These are phyloP conservation scores for Lyophyllum semitale DNA, from an alignment of 768 basidiomycete species.

Conservation along the genomic window DNA sequence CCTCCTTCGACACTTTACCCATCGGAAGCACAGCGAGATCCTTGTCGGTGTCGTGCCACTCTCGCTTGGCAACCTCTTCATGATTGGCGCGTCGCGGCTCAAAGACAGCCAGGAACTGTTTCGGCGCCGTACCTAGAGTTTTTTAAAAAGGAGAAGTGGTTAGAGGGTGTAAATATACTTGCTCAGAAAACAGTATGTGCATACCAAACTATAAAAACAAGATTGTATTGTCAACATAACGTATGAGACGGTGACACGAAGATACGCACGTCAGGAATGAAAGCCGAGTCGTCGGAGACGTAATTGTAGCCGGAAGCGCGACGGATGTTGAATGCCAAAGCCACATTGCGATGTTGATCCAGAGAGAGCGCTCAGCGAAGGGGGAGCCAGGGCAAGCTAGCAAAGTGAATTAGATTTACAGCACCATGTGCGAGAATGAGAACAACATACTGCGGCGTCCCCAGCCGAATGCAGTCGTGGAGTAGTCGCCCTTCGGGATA, in stretches of 20 bases:
- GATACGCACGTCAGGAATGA: constrained; percentile 5
- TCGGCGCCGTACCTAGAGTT: constrained; percentile 7
- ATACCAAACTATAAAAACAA: not conserved
- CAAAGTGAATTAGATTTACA: not conserved
- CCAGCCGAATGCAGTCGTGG: constrained; percentile 8
- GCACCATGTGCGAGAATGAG: not conserved
- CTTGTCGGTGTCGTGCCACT: constrained; percentile 5
- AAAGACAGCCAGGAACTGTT: constrained; percentile 7
- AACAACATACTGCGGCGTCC: constrained; percentile 5
- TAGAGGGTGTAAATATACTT: not conserved
- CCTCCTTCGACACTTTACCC: not conserved
- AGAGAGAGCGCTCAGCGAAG: constrained; percentile 8
- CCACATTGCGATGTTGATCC: constrained; percentile 6
- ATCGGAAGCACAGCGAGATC: constrained; percentile 3
- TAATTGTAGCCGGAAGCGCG: constrained; percentile 2
- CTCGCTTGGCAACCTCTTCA: constrained; percentile 1
- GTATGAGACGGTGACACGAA: not conserved
- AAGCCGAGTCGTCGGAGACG: constrained; percentile 6
- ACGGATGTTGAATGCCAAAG: constrained; percentile 7
- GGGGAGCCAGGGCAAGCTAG: constrained; percentile 8
- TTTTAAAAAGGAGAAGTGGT: not conserved
- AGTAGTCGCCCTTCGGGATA: constrained; percentile 9
- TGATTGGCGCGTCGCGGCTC: constrained; percentile 1
- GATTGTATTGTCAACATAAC: not conserved
- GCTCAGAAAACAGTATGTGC: not conserved